Base-by-base conservation (phyloP, 2,329 filamentous ascomycete species). In the Ampelomyces quisqualis region DNA sequence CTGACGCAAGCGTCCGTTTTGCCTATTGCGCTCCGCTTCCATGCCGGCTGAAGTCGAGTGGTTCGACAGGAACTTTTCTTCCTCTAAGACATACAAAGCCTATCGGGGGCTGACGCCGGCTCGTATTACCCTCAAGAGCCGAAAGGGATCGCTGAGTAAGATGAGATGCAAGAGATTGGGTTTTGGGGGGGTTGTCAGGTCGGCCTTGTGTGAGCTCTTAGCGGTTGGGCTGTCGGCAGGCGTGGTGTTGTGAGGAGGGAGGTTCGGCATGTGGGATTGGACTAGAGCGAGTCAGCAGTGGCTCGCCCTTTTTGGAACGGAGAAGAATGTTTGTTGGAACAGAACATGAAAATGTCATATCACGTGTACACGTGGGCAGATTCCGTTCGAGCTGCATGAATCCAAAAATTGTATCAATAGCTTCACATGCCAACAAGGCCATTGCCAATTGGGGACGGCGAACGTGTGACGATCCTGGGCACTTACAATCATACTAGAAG, bases 41-140 rank as follows among this genome's bases (percentile, higher is more conserved):
- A 47, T 40, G 26, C 45, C 45, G 51, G 48, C 45, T 49, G 49
- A 52, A 47, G 38, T 43, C 27, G 34, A 32, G 37, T 52, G 55
- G 54, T 52, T 53, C 54, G 51, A 50, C 45, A 52, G 53, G 53
- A 50, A 51, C 20, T 42, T 50, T 47, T 50, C 28, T 38, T 28
- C 29, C 23, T 33, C 34, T 38, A 33, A 34, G 35, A 40, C 32
- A 38, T 45, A 43, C 43, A 30, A 40, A 43, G 37, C 31, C 47
- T 27, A 26, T 24, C 42, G 27, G 27, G 35, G 40, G 37, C 45
- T 39, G 22, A 34, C 27, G 32, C 34, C 27, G 15, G 19, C 20
- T 23, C 34, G 34, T 34, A 31, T 51, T 55, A 27, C 20, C 34
- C 32, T 19, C 39, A 45, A 40, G 38, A 52, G 52, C 50, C 45